Evolutionary conservation across 1,139 yeast genomes (phyloP), one percentile per base, ranked within the genome.

Genomic region (Saccharomycopsis crataegensis): DNA sequence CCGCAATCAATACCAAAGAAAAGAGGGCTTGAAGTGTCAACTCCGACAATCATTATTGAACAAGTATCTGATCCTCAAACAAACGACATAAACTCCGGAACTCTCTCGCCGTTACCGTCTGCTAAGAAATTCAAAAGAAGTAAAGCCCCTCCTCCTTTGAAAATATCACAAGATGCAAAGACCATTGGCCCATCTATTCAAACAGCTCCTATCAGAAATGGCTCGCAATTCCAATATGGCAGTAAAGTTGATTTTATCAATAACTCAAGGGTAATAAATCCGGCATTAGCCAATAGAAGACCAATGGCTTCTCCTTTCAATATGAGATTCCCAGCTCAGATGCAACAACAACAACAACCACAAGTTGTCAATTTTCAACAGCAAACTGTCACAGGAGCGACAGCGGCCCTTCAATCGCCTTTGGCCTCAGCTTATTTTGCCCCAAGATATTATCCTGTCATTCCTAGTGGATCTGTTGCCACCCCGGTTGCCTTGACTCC

Each of bases 61-160:
- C 53, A 54, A 38, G 54, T 55, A n/a, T 55, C 57, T 5, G 38
- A 14, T 12, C 44, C 31, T n/a, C 43, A 33, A 6, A 28, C 45
- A 11, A 43, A 37, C 38, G 22, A 17, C 32, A n/a, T 31, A 8
- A 42, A 17, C 17, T 6, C 50, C 17, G 42, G 32, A 6, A n/a
- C 50, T 33, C 28, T 36, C 6, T 34, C 41, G 8, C 50, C 50
- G 6, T 51, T 70, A 5, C 71, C 71, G 1, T 57, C 63, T 1
- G 64, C 70, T 0, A 75, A 75, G 59, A 66, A 78, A 42, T 66
- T 77, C 57, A 75, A 72, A 58, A 67, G 81, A 57, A 67, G 66
- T 38, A 73, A 73, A 53, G 68, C 75, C 2, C 81, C 81, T 2
- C 63, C 77, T 1, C 80, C 80, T 1, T 65, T 77, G 48, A 67